These are phyloP conservation scores for Yamadazyma ubonensis DNA, from an alignment of 805 yeast species.

Conservation along the genomic window DNA sequence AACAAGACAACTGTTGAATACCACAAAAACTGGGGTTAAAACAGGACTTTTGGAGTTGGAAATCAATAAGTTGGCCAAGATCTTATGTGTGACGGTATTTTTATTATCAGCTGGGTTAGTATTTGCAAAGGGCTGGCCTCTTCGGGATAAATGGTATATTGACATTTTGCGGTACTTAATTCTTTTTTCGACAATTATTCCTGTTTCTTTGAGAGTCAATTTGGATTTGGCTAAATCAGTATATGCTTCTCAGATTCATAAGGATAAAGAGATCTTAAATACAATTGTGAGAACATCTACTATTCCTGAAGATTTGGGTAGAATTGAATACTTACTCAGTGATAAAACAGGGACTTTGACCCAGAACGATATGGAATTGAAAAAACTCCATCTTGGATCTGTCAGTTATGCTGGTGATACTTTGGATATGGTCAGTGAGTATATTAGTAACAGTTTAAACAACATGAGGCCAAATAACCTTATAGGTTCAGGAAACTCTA, in stretches of 20 bases:
- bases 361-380: slow-evolving; percentile 96
- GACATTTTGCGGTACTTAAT: slow-evolving; percentile 89
- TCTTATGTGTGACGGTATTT: slow-evolving; percentile 84
- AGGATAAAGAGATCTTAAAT: slow-evolving; percentile 74
- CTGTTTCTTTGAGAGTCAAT: slow-evolving; percentile 92
- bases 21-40: slow-evolving; percentile 82
- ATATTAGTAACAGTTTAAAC: slow-evolving; percentile 40
- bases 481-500: slow-evolving; percentile 11
- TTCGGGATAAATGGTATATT: slow-evolving; percentile 72
- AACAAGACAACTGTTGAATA: slow-evolving; percentile 93
- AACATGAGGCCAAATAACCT: slow-evolving; percentile 3
- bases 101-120: slow-evolving; percentile 74
- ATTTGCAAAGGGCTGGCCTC: slow-evolving; percentile 70
- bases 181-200: slow-evolving; percentile 91
- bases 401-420: slow-evolving; percentile 92
- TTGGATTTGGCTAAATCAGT: slow-evolving; percentile 94
- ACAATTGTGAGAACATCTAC: slow-evolving; percentile 96
- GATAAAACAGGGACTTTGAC: slow-evolving; percentile 98
- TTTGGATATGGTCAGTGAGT: slow-evolving; percentile 80
- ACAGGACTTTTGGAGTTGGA: slow-evolving; percentile 88
- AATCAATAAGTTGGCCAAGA: slow-evolving; percentile 83
- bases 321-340: slow-evolving; percentile 86
- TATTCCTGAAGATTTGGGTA: slow-evolving; percentile 95
- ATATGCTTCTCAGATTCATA: slow-evolving; percentile 92
- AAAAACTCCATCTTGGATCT: slow-evolving; percentile 87